phyloP scores from a whole-genome alignment of 495 filamentous ascomycete species.

The Penicillium roqueforti region DNA sequence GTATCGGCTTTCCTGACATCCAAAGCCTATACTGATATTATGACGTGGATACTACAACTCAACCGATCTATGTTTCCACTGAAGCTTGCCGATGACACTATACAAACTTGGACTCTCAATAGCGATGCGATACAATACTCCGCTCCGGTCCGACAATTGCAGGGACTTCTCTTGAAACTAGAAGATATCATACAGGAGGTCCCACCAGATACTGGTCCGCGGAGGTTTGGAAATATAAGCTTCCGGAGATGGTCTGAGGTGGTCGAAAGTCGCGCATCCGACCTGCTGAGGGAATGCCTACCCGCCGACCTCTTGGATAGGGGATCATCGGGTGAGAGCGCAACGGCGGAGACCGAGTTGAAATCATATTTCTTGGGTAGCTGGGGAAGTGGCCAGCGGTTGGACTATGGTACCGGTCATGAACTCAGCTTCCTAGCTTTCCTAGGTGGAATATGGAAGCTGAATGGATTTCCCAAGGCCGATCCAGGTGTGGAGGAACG shows the following conservation, averaged over 20 bases:
- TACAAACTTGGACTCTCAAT: constrained; percentile 53
- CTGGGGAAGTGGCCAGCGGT: constrained; percentile 81
- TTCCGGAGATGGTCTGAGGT: constrained; percentile 79
- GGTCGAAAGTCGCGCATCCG: constrained; percentile 53
- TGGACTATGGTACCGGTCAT: constrained; percentile 96
- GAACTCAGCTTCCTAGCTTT: constrained; percentile 94
- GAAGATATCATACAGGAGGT: constrained; percentile 67
- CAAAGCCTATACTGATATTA: constrained; percentile 78
- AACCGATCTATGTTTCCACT: constrained; percentile 82
- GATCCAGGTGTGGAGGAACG: constrained; percentile 59
- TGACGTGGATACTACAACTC: constrained; percentile 81
- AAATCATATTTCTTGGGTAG: constrained; percentile 75
- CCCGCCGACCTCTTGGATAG: constrained; percentile 48
- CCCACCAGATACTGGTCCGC: constrained; percentile 78
- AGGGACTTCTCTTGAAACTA: constrained; percentile 55
- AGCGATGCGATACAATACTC: constrained; percentile 49
- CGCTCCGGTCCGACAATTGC: constrained; percentile 59
- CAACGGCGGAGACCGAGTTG: constrained; percentile 60
- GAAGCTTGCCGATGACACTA: constrained; percentile 30
- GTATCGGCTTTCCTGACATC: constrained; percentile 71
- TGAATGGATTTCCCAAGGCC: constrained; percentile 63
- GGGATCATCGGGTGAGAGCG: constrained; percentile 18
- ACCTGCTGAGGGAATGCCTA: constrained; percentile 59
- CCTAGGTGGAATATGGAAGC: constrained; percentile 82
- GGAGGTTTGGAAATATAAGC: constrained; percentile 86